Evolutionary conservation across 2,329 filamentous ascomycete genomes (phyloP).

Genomic region (Penicillium sp.): DNA sequence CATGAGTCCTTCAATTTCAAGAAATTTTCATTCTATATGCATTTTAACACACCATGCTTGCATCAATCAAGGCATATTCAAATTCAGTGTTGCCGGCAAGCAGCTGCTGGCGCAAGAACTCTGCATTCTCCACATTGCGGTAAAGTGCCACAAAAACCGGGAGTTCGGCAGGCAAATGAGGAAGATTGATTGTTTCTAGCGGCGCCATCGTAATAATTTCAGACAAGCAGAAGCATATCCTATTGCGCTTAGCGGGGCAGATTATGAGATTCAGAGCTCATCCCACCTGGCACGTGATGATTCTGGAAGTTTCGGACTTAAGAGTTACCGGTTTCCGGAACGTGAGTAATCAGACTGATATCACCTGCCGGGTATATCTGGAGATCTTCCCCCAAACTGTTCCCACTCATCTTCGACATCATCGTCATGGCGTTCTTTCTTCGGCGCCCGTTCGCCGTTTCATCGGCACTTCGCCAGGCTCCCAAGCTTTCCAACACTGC

Average conservation of each 20-base stretch:
- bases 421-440: slow-evolving; percentile 63
- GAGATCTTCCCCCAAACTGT: slow-evolving; percentile 9
- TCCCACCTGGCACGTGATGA: slow-evolving; percentile 11
- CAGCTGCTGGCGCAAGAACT: slow-evolving; percentile 78
- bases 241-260: not conserved
- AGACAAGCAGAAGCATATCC: not conserved
- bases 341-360: slow-evolving; percentile 28
- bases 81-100: slow-evolving; percentile 80
- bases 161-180: slow-evolving; percentile 70
- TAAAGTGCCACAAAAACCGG: slow-evolving; percentile 75
- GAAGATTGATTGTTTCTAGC: slow-evolving; percentile 68
- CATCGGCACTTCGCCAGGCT: slow-evolving; percentile 59
- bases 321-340: slow-evolving; percentile 17
- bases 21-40: not conserved
- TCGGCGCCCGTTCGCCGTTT: slow-evolving; percentile 64
- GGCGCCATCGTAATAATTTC: slow-evolving; percentile 24
- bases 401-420: slow-evolving; percentile 5
- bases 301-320: slow-evolving; percentile 26
- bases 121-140: slow-evolving; percentile 71
- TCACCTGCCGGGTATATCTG: slow-evolving; percentile 26
- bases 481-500: slow-evolving; percentile 50
- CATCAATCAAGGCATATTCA: slow-evolving; percentile 93
- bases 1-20: slow-evolving; percentile 9
- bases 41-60: slow-evolving; percentile 62
- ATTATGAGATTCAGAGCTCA: not conserved